Base-by-base conservation (phyloP, 1,284 basidiomycete genomes). In the Apiotrichum laibachii region DNA sequence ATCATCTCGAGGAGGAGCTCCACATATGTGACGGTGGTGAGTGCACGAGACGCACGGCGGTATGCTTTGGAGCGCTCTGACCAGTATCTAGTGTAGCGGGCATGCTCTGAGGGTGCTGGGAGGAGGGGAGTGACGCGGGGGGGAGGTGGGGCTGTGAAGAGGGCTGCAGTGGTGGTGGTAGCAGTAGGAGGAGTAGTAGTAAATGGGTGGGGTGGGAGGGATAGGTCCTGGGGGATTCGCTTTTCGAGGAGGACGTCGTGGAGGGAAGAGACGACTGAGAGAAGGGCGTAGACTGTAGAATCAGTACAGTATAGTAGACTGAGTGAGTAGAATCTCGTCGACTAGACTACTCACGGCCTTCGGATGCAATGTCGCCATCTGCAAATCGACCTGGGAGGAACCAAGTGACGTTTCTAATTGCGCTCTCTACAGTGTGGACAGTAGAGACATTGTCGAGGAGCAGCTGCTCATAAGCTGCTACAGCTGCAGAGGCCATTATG, bases 361-460 rank as follows among this genome's bases (percentile, higher is more conserved):
- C 92, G 40, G 89, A 92, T 56, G 88, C 90, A 59, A 97, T 82
- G 77, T 97, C 94, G 55, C 93, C 91, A 82, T 97, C 94, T 76
- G 92, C 92, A 84, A 97, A 97, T 62, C 93, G 85, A 64, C 93
- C 94, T 21, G 94, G 93, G 26, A 97, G 82, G 67, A 97, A 88
- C 90, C 92, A 97, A 42, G 92, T 94, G 66, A 96, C 80, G 61
- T 90, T 93, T 60, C 92, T 83, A 64, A 97, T 80, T 13, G 89
- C 87, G 39, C 89, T 91, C 78, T 97, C 93, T 65, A 96, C 82
- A 15, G 89, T 86, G 19, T 88, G 88, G 59, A 97, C 90, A 16
- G 89, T 86, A 11, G 87, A 86, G 37, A 89, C 86, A 78, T 94
- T 92, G 61, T 86, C 84, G 67, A 93, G 80, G 58, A 94, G 82